phyloP scores from a whole-genome alignment of 306 rosid genomes.

The Castanea mollissima region DNA sequence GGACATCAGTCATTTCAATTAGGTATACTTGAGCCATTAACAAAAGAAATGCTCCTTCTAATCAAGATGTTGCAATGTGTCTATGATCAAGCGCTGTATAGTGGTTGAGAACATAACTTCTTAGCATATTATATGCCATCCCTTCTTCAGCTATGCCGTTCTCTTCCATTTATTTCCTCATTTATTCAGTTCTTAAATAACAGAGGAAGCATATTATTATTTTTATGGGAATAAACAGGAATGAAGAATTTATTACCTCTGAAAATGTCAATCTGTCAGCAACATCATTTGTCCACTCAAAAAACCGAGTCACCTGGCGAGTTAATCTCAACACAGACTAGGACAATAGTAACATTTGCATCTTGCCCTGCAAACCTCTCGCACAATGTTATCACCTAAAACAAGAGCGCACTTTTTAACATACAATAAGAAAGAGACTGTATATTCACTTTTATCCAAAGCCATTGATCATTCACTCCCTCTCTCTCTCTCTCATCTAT shows the following conservation, averaged over 20 bases:
- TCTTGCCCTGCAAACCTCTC: constrained; percentile 99
- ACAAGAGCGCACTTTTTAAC: constrained; percentile 9
- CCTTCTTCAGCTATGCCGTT: too few relatives aligned
- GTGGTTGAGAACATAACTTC: too few relatives aligned
- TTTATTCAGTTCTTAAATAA: too few relatives aligned
- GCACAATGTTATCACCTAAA: constrained; percentile 86
- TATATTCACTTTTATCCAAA: background rate
- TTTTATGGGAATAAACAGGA: too few relatives aligned
- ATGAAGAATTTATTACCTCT: constrained; percentile 51
- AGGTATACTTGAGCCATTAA: background rate
- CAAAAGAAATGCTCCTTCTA: background rate
- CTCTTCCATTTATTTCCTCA: too few relatives aligned
- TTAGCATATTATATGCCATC: too few relatives aligned
- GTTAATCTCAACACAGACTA: constrained; percentile 81
- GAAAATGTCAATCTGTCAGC: constrained; percentile 96
- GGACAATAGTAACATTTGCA: constrained; percentile 92
- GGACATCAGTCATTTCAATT: constrained; percentile 5
- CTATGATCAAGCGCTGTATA: background rate
- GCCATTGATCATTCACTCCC: background rate
- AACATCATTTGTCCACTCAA: constrained; percentile 97
- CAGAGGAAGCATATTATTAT: too few relatives aligned
- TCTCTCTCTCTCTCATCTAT: background rate
- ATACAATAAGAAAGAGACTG: background rate
- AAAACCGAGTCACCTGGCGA: constrained; percentile 79
- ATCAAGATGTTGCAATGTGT: background rate